Evolutionary conservation across 2,329 filamentous ascomycete genomes (phyloP), one percentile per base, ranked within the genome.

Genomic region (Trichoderma atrobrunneum): DNA sequence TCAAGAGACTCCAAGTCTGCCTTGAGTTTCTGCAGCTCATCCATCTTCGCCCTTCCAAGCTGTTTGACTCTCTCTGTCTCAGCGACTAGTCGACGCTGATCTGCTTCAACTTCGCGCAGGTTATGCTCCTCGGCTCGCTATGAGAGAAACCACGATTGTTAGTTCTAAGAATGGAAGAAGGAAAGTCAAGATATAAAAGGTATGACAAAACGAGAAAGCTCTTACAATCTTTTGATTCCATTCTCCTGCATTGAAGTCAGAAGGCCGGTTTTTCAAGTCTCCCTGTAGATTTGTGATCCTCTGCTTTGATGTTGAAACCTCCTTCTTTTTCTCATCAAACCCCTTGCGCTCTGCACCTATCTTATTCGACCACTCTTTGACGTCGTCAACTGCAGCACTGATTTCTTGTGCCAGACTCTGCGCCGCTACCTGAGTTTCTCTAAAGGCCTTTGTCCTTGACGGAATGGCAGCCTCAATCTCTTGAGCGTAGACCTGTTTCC

Each of bases 171-270:
- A 16, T 5, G 7, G 6, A 14, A 10, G 85, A 21, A 12, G 32
- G 18, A 14, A 8, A 34, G 7, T n/a, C 30, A n/a, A 21, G 30
- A 8, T 21, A 16, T 30, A 14, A 34, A 60, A 7, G 16, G 18
- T n/a, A 4, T 43, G 28, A 18, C 56, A 60, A 21, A 10, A 60
- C 10, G 16, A 26, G 21, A 34, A 34, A 21, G 11, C 10, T 24
- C 90, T 81, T 81, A 93, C 91, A 80, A 94, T 91, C 74, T 88
- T 88, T 67, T 89, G 87, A 75, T 95, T 96, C 83, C 90, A 95
- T 5, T 88, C 88, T 6, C 86, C 84, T 11, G 89, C 81, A 78
- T 96, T 90, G 77, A 96, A 94, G 7, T 90, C 87, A 0, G 87
- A 84, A 0, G 91, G 90, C 14, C 86, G 85, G 57, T 90, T 87